Evolutionary conservation across 768 basidiomycete genomes (phyloP), one percentile per base, ranked within the genome.

Genomic region (Leccinellum albellum): DNA sequence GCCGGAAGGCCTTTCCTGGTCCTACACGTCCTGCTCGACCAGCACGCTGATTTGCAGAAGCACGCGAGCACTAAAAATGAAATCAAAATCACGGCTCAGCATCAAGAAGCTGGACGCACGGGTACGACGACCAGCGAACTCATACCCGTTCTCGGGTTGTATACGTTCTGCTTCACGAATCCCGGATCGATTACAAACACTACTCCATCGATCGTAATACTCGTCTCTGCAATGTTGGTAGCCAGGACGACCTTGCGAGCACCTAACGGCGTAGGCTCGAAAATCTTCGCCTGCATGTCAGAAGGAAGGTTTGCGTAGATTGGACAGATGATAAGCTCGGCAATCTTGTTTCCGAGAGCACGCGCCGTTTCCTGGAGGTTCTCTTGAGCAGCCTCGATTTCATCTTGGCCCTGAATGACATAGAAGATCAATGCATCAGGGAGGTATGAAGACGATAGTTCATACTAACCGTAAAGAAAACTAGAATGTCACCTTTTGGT

Each of bases 111-210:
- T 29, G 29, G 26, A 81, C 89, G 74, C 60, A 95, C 92, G 0
- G 97, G 97, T 51, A 98, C 95, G 32, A 99, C 94, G 14, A 94
- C 85, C 14, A 99, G 79, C 1, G 94, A 96, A 10, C 93, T 94
- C 97, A 99, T 99, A 14, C 97, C 96, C 45, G 97, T 97, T 66
- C 95, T 82, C 2, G 97, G 97, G 73, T 99, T 99, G 70, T 97
- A 99, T 40, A 94, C 89, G 71, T 99, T 98, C 70, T 99, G 97
- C 78, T 99, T 99, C 64, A 98, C 96, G 66, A 98, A 98, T 13
- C 97, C 97, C 3, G 97, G 97, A 70, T 99, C 97, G 62, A 99
- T 98, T 40, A 99, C 97, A 71, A 97, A 99, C 2, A 98, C 96
- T 6, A 99, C 97, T 28, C 97, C 97, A 54, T 98, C 97, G 63